phyloP scores from a whole-genome alignment of 305 asterid species.

The Coffea humblotiana region DNA sequence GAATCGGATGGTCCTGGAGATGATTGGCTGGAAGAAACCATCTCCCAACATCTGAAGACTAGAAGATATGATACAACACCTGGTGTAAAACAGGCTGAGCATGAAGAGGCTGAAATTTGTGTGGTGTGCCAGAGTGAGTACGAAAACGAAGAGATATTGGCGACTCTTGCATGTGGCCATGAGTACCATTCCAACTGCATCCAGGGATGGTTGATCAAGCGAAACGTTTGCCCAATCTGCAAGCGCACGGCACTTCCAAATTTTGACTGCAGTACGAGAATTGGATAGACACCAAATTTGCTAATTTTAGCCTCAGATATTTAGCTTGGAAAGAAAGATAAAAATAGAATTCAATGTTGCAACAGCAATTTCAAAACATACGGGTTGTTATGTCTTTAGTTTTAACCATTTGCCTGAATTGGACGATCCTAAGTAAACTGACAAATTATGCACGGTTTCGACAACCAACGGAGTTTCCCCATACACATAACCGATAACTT shows the following conservation, averaged over 20 bases:
- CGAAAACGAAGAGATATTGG: conserved; percentile 10
- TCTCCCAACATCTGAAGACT: neutral
- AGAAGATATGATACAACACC: neutral
- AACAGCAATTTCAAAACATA: neutral
- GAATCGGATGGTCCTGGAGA: neutral
- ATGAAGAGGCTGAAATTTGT: conserved; percentile 2
- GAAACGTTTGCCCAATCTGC: conserved; percentile 3
- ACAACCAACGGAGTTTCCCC: neutral
- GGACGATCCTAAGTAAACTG: neutral
- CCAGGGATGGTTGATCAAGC: neutral
- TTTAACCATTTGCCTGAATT: neutral
- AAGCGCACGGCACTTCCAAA: neutral
- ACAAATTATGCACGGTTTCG: neutral
- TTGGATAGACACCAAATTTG: neutral
- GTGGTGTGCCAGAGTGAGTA: neutral
- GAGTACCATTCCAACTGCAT: conserved; percentile 19
- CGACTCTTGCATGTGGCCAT: conserved; percentile 1
- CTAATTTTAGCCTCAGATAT: neutral
- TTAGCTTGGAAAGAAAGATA: neutral
- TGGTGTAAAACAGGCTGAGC: neutral
- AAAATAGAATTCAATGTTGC: too few relatives aligned
- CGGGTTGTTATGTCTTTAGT: neutral
- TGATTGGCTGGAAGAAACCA: neutral
- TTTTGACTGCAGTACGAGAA: neutral
- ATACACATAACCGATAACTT: neutral